Conservation (phyloP, 768 basidiomycete species). For the Tulasnella sp. region DNA sequence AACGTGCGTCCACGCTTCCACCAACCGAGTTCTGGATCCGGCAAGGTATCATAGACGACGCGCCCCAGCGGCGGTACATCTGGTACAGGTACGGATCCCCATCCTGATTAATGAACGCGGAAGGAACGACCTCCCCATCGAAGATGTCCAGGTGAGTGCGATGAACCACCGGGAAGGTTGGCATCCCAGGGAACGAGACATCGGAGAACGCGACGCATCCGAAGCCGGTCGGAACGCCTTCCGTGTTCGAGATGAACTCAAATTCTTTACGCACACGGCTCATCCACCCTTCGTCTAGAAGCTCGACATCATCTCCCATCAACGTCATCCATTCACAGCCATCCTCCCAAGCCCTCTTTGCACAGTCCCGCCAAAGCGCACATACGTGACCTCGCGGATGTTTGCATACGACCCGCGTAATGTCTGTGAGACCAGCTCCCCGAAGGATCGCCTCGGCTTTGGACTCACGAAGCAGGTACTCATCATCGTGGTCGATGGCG, state of each 20-base stretch:
- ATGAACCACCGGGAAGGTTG: conserved; percentile 49
- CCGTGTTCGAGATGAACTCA: conserved; percentile 25
- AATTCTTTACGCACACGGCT: conserved; percentile 34
- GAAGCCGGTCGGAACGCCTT: conserved; percentile 35
- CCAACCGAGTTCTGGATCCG: conserved; percentile 39
- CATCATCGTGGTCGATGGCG: conserved; percentile 43
- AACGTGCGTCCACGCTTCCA: conserved; percentile 38
- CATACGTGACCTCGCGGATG: conserved; percentile 41
- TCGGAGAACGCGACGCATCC: conserved; percentile 52
- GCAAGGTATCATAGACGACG: conserved; percentile 33
- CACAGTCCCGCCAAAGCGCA: conserved; percentile 43
- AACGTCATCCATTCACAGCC: conserved; percentile 42
- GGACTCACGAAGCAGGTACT: conserved; percentile 29
- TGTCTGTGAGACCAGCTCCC: conserved; percentile 30
- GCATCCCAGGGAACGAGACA: conserved; percentile 47
- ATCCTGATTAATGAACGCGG: conserved; percentile 47
- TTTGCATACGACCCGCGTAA: conserved; percentile 31
- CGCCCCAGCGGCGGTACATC: conserved; percentile 48
- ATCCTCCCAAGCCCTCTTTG: conserved; percentile 39
- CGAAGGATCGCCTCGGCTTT: conserved; percentile 32
- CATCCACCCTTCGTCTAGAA: conserved; percentile 46
- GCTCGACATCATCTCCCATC: conserved; percentile 45
- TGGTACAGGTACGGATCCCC: conserved; percentile 50
- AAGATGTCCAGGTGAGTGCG: conserved; percentile 48
- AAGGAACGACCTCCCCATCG: conserved; percentile 39